phyloP scores from a whole-genome alignment of 345 rosid species.

The Eutrema japonicum region DNA sequence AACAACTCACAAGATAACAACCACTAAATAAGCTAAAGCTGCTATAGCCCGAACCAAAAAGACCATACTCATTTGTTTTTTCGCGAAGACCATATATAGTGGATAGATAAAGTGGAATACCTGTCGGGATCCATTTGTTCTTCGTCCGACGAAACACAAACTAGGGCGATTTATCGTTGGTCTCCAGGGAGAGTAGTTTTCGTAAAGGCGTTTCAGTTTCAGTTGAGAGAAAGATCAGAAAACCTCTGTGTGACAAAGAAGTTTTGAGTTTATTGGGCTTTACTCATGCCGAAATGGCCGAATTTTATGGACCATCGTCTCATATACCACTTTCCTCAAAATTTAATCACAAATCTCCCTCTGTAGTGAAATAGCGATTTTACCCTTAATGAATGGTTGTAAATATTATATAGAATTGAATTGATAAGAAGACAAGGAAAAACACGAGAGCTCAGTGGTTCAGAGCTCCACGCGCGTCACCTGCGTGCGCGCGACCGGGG shows the following conservation, averaged over 20 bases:
- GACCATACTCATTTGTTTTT: conserved; percentile 2
- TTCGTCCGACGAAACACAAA: conserved; percentile 28
- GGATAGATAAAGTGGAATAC: conserved; percentile 20
- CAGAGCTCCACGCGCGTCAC: too few species aligned
- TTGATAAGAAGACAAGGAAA: too few species aligned
- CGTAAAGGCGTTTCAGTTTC: conserved; percentile 19
- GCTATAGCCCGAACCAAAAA: conserved; percentile 11
- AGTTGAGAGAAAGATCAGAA: conserved; percentile 7
- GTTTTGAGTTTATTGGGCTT: conserved; percentile 2
- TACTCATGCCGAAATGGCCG: neutral
- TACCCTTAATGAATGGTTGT: too few species aligned
- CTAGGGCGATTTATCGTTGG: conserved; percentile 14
- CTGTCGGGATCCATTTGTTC: conserved; percentile 45
- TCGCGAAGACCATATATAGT: too few species aligned
- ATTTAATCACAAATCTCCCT: too few species aligned
- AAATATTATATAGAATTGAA: too few species aligned
- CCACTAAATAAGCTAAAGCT: neutral
- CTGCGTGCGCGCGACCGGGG: too few species aligned
- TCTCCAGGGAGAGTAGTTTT: conserved; percentile 19
- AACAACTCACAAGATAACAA: neutral
- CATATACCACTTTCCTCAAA: too few species aligned
- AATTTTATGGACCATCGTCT: too few species aligned
- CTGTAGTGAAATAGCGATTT: too few species aligned
- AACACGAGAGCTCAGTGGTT: too few species aligned
- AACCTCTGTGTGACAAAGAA: neutral